phyloP scores from a whole-genome alignment of 140 eudicot species.

The Ambrosia hybrid region DNA sequence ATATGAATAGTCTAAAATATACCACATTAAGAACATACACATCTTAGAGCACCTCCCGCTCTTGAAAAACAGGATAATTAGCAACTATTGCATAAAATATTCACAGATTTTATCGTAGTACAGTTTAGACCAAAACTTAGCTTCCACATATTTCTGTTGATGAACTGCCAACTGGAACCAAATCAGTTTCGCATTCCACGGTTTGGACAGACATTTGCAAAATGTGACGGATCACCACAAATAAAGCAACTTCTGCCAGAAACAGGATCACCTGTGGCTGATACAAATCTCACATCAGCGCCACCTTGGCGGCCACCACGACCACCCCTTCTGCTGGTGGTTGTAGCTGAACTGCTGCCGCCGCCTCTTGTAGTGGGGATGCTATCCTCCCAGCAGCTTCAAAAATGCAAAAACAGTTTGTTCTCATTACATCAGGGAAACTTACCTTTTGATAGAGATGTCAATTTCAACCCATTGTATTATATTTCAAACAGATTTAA shows the following conservation, averaged over 20 bases:
- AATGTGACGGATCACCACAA: no score
- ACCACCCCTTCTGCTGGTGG: no score
- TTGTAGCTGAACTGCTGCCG: no score
- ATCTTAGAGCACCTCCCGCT: not conserved
- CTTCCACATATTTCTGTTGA: not conserved
- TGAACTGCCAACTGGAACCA: no score
- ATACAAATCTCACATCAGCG: no score
- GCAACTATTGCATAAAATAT: not conserved
- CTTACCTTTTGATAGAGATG: no score
- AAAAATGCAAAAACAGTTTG: constrained; percentile 14
- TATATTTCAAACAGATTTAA: not conserved
- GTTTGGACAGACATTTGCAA: constrained; percentile 28
- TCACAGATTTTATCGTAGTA: not conserved
- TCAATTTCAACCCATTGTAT: not conserved
- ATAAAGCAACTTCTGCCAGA: no score
- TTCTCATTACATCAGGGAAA: not conserved
- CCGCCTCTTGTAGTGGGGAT: no score
- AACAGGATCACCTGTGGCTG: no score
- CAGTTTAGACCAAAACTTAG: not conserved
- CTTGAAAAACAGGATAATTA: not conserved
- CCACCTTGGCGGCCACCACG: constrained; percentile 28
- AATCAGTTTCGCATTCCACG: no score
- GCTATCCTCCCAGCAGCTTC: constrained; percentile 82
- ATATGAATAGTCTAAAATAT: no score
- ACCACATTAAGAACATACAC: not conserved